Evolutionary conservation across 345 rosid species (phyloP).

Genomic region (Lenwebbia sp.): DNA sequence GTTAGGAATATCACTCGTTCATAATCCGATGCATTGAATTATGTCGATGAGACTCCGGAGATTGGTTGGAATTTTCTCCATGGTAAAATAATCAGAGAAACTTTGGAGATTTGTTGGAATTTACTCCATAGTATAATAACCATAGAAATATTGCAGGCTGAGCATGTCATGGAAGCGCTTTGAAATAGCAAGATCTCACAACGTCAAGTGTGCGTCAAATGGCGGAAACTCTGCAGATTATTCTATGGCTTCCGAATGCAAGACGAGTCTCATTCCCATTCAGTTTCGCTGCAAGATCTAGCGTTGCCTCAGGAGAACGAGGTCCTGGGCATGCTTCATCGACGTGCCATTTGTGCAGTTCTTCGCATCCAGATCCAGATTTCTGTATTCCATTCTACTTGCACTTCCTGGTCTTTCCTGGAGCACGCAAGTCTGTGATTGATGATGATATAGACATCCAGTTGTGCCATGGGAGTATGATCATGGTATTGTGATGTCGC

Average conservation of each 20-base stretch:
- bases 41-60: neutral
- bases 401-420: conserved; percentile 17
- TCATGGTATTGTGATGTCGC: too few relatives aligned
- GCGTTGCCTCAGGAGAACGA: conserved; percentile 26
- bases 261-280: conserved; percentile 48
- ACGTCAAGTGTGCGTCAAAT: conserved; percentile 45
- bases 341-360: conserved; percentile 68
- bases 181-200: conserved; percentile 33
- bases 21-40: conserved; percentile 24
- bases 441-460: neutral
- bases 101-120: conserved; percentile 28
- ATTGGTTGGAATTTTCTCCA: conserved; percentile 16
- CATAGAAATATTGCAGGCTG: conserved; percentile 41
- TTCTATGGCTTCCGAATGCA: conserved; percentile 55
- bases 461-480: too few relatives aligned
- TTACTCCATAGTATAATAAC: neutral
- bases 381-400: conserved; percentile 16
- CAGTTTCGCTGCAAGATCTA: conserved; percentile 36
- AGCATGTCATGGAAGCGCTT: conserved; percentile 23
- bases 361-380: conserved; percentile 36
- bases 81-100: neutral
- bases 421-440: neutral
- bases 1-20: neutral
- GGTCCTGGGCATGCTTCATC: conserved; percentile 43
- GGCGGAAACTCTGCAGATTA: conserved; percentile 60